These are phyloP conservation scores for Hamigera avellanea DNA, from an alignment of 495 filamentous ascomycete genomes.

Conservation along the genomic window DNA sequence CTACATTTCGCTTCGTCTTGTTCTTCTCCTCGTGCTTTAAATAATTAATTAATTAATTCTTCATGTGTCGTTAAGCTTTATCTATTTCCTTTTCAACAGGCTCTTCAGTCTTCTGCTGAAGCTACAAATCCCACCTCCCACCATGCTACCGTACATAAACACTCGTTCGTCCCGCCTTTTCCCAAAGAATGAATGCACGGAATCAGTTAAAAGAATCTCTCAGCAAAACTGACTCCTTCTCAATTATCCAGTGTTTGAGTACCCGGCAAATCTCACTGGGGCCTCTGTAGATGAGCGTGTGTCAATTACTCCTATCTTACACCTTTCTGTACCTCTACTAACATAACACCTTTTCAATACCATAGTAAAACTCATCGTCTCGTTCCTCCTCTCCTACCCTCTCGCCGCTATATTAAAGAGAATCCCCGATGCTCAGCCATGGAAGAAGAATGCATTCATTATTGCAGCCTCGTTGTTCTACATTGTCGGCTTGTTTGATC, in stretches of 20 bases:
- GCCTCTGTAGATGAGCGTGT: conserved; percentile 80
- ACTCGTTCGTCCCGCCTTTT: conserved; percentile 41
- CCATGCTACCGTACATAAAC: conserved; percentile 84
- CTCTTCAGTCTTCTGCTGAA: neutral
- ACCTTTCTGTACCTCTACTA: neutral
- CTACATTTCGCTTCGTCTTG: neutral
- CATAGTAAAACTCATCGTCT: conserved; percentile 83
- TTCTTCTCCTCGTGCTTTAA: neutral
- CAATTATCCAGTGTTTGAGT: conserved; percentile 54
- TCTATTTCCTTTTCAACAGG: neutral
- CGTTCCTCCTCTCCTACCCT: conserved; percentile 88
- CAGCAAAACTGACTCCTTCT: neutral
- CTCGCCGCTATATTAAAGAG: conserved; percentile 82
- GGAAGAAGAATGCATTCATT: conserved; percentile 82
- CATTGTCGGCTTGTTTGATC: conserved; percentile 84
- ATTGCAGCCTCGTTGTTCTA: conserved; percentile 78
- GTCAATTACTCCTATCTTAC: conserved; percentile 10
- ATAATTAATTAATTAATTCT: neutral
- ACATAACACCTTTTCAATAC: neutral
- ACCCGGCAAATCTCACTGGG: conserved; percentile 52
- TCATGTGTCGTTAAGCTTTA: neutral
- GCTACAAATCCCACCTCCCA: conserved; percentile 7
- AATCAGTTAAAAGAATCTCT: conserved; percentile 12
- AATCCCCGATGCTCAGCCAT: conserved; percentile 73
- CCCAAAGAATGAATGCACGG: neutral